Conservation (phyloP, 1,139 yeast species). For the Lizanozyma gosingica region DNA sequence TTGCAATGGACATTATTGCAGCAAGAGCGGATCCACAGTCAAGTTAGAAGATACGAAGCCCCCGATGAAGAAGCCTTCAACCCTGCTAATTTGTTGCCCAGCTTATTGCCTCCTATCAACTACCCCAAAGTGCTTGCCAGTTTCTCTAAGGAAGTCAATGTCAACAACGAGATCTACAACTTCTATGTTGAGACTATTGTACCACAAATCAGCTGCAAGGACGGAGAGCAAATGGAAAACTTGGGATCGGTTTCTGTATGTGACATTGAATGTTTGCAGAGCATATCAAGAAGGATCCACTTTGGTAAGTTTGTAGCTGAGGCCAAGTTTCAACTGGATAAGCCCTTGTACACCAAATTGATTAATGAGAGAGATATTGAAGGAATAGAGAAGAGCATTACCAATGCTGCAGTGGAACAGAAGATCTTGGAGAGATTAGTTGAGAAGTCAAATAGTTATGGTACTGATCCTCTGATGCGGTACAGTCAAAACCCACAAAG, state of each 20-base stretch:
- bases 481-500: slow-evolving; percentile 63
- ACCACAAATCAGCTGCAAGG: slow-evolving; percentile 59
- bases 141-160: slow-evolving; percentile 67
- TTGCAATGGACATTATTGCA: slow-evolving; percentile 79
- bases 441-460: slow-evolving; percentile 77
- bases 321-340: slow-evolving; percentile 71
- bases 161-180: slow-evolving; percentile 58
- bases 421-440: slow-evolving; percentile 71
- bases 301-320: slow-evolving; percentile 98
- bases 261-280: slow-evolving; percentile 82
- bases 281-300: slow-evolving; percentile 88
- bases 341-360: slow-evolving; percentile 51
- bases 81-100: slow-evolving; percentile 54
- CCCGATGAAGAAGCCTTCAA: slow-evolving; percentile 95
- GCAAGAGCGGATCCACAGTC: slow-evolving; percentile 72
- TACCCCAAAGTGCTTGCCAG: slow-evolving; percentile 75
- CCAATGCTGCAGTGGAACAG: slow-evolving; percentile 80
- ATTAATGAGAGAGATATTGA: slow-evolving; percentile 57
- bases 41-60: slow-evolving; percentile 82
- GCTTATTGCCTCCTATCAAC: slow-evolving; percentile 70
- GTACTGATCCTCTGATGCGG: slow-evolving; percentile 75
- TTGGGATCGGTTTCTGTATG: slow-evolving; percentile 78
- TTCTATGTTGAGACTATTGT: slow-evolving; percentile 65
- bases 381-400: slow-evolving; percentile 75
- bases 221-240: slow-evolving; percentile 78